Evolutionary conservation across 2,329 filamentous ascomycete genomes (phyloP), one percentile per base, ranked within the genome.

Genomic region (Aschersonia sp.): DNA sequence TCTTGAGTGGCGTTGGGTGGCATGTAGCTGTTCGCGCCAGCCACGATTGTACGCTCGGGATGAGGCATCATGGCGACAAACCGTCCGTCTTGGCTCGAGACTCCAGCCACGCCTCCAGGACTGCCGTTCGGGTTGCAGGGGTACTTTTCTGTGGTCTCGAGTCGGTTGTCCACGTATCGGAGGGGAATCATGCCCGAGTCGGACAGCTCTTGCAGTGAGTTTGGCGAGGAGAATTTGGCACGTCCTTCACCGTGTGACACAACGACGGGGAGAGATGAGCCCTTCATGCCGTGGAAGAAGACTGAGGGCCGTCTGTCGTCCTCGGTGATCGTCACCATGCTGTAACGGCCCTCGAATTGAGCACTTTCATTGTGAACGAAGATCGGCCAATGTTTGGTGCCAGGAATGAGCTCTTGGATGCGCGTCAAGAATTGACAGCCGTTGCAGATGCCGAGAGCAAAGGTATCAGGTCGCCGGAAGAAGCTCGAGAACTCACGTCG

Each of bases 391-490:
- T 77, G 68, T 54, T 77, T 70, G 0, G 89, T 80, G n/a, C 89
- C 89, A 1, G 89, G 89, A 53, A 96, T 94, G 47, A 95, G 71
- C 51, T 84, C 80, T 60, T 87, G 87, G 66, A 67, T 63, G 46
- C 88, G 80, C 5, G 84, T 85, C 41, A 97, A 72, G 79, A 97
- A 94, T 66, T 98, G 92, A 62, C 92, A 97, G 46, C 92, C 92
- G 63, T 98, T 98, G 75, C 92, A 97, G 35, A 97, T 88, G 56
- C 92, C 92, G 1, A 98, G 75, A 0, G 88, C 75, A 65, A 98
- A 97, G 0, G 92, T 97, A 61, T 96, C 88, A 4, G 82, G 77
- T 31, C 92, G 80, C 54, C 81, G 75, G 69, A 97, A 97, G 75
- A 96, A 97, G 45, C 71, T 66, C 58, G 84, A 72, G 68, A 97